Base-by-base conservation (phyloP, 2,329 filamentous ascomycete genomes). In the Talaromyces pinophilus region DNA sequence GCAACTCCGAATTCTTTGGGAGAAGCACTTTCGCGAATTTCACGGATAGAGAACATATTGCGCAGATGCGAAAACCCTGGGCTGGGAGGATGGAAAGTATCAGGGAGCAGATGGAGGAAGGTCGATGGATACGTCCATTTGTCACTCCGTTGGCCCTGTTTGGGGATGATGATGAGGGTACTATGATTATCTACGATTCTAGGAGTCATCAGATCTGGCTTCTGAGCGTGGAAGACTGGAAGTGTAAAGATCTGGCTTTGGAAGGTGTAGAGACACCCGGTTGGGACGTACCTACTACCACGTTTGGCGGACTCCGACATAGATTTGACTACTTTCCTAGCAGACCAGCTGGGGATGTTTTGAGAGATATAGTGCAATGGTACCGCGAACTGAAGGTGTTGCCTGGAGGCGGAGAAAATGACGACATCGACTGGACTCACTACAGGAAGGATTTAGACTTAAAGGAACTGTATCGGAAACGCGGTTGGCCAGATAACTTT, bases 401-500 rank as follows among this genome's bases (percentile, higher is more conserved):
- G 28, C 22, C 57, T 7, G 57, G 35, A 44, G 19, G 15, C 6
- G 38, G 35, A 22, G 55, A 38, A 42, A n/a, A 13, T 3, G 30
- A 15, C 10, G 8, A 19, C 22, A 15, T 3, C 19, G 57, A 44
- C 8, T 60, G 38, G 38, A 15, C 8, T 22, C 3, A 22, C 11
- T 22, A 25, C 10, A 5, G 30, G 5, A 42, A 60, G 6, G 8
- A 11, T 5, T 22, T 62, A 30, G 42, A 63, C 7, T 33, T 38
- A 38, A 38, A 38, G 35, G 35, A 11, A 38, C 8, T 38, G 10
- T 38, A 38, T 46, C 61, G 19, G 17, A 52, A 42, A 42, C 10
- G 68, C 22, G 70, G 70, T n/a, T 72, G 71, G 70, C 70, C 67
- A 11, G 67, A 67, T 35, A 33, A 64, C 3, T 70, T 72, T 46